These are phyloP conservation scores for Ochromonas danica DNA, from an alignment of 108 stramenopile genomes.

Conservation along the genomic window DNA sequence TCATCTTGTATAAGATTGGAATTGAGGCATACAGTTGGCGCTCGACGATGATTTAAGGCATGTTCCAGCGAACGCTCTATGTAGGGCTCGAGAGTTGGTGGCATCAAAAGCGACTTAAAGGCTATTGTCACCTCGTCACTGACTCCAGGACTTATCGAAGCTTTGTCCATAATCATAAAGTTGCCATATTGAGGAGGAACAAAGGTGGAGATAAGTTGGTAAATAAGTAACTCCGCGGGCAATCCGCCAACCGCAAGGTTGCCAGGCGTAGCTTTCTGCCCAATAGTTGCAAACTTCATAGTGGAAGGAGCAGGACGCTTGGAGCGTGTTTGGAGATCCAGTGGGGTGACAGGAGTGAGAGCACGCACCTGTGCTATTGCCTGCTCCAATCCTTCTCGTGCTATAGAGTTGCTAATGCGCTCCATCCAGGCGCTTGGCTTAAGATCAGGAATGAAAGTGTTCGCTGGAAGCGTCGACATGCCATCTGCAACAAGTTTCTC, in stretches of 20 bases:
- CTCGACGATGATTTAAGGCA: conserved; percentile 47
- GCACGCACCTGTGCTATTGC: conserved; percentile 37
- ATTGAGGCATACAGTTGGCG: conserved; percentile 53
- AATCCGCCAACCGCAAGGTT: conserved; percentile 62
- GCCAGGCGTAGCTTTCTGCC: conserved; percentile 53
- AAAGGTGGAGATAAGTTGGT: conserved; percentile 56
- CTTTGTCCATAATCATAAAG: conserved; percentile 55
- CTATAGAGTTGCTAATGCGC: not conserved
- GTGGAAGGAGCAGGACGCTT: conserved; percentile 57
- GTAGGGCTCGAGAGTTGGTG: conserved; percentile 35
- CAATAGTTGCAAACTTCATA: conserved; percentile 62
- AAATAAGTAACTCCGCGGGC: conserved; percentile 51
- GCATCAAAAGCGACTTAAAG: conserved; percentile 21
- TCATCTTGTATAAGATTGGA: conserved; percentile 27
- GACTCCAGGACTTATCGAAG: conserved; percentile 52
- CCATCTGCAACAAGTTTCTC: conserved; percentile 2
- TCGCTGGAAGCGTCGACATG: conserved; percentile 11
- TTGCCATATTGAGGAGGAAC: conserved; percentile 67
- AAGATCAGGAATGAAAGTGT: conserved; percentile 30
- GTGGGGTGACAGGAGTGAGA: conserved; percentile 41
- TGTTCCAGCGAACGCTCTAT: conserved; percentile 49
- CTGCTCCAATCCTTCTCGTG: not conserved
- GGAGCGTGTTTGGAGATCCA: conserved; percentile 39
- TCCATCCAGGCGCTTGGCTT: conserved; percentile 43
- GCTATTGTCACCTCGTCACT: conserved; percentile 38